Conservation (phyloP, 352 stramenopile species). For the Pythium coloratum region DNA sequence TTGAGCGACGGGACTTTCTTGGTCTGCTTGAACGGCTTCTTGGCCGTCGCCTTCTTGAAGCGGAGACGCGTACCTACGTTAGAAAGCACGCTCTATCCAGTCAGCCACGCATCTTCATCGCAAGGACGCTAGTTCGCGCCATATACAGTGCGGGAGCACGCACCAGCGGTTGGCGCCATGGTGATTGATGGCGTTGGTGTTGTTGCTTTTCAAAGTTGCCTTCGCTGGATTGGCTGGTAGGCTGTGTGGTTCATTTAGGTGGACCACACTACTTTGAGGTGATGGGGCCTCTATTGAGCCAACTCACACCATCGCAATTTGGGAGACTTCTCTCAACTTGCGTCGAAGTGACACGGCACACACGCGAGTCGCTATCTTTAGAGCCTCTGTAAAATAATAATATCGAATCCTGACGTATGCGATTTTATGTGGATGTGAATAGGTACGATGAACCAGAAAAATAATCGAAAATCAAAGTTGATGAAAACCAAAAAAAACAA, state of each 20-base stretch:
- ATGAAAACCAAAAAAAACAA: not conserved
- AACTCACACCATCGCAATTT: not conserved
- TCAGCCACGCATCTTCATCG: slow-evolving; percentile 1
- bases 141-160: not conserved
- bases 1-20: slow-evolving; percentile 84
- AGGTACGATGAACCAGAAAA: not conserved
- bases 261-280: slow-evolving; percentile 21
- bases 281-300: slow-evolving; percentile 2
- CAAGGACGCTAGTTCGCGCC: not conserved
- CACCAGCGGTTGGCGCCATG: slow-evolving; percentile 60
- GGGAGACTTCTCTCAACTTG: slow-evolving; percentile 29
- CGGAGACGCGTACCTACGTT: slow-evolving; percentile 64
- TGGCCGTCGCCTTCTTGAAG: slow-evolving; percentile 58
- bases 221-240: slow-evolving; percentile 29
- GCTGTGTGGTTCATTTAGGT: slow-evolving; percentile 13
- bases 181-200: not conserved
- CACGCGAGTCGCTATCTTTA: slow-evolving; percentile 21
- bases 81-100: not conserved
- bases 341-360: slow-evolving; percentile 22
- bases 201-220: slow-evolving; percentile 33
- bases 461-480: not conserved
- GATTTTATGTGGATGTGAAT: not conserved
- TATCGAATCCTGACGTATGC: slow-evolving; percentile 1
- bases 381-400: slow-evolving; percentile 19
- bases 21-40: slow-evolving; percentile 43